A percentile compares a stretch with the other conserved stretches of the same genome.
Evolutionary conservation across 225 moss, liverwort and hornwort genomes (phyloP).

Genomic region (Pseudoscleropodium purum): DNA sequence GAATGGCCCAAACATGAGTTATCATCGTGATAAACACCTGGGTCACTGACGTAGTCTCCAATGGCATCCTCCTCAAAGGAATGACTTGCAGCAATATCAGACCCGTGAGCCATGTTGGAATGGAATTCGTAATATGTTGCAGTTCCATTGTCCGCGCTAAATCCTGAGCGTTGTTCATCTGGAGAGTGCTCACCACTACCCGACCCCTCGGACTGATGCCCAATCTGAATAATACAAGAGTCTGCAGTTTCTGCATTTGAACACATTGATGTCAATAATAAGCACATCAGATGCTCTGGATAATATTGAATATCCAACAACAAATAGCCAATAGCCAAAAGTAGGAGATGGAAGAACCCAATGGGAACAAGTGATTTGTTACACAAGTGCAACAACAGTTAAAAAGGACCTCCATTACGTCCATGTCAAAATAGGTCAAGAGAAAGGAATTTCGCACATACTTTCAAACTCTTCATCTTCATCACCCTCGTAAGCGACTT

Average conservation of each 20-base stretch:
- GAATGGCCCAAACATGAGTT: constrained; percentile 30
- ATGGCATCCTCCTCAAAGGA: constrained; percentile 41
- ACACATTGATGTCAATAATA: neutral
- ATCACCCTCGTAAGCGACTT: constrained; percentile 65
- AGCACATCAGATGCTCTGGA: neutral
- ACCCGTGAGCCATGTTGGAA: constrained; percentile 27
- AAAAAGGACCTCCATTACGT: neutral
- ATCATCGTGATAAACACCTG: constrained; percentile 51
- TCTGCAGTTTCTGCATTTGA: constrained; percentile 18
- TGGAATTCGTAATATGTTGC: constrained; percentile 48
- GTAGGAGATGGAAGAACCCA: neutral
- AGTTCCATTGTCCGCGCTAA: constrained; percentile 29
- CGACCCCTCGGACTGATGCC: constrained; percentile 24
- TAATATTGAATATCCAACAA: neutral
- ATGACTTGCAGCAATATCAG: constrained; percentile 13
- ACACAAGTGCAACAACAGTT: neutral
- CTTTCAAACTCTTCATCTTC: constrained; percentile 48
- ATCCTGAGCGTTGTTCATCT: constrained; percentile 33
- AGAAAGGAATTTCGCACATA: neutral
- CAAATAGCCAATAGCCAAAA: neutral
- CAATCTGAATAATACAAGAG: constrained; percentile 8
- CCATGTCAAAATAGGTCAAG: neutral
- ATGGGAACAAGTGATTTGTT: neutral
- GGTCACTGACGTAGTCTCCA: constrained; percentile 73
- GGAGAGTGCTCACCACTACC: constrained; percentile 17